Percentiles rank a stretch among this genome's conserved stretches.
phyloP scores from a whole-genome alignment of 352 stramenopile genomes.

The Phytophthora kernoviae region DNA sequence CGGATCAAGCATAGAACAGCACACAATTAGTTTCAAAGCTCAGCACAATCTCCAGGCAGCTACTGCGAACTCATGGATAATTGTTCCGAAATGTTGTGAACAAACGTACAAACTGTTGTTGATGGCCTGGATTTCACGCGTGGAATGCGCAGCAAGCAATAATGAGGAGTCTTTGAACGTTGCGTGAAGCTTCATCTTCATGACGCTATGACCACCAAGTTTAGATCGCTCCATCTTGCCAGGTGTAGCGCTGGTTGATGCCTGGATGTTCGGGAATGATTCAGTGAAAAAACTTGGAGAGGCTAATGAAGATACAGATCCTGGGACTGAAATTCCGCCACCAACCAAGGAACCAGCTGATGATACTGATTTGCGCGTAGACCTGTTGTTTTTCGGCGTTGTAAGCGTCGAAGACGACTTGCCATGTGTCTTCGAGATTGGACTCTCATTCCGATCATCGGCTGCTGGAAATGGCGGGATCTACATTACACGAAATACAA shows the following conservation, averaged over 20 bases:
- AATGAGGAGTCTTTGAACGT: conserved; percentile 51
- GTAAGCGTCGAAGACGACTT: conserved; percentile 9
- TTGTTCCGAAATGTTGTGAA: neutral
- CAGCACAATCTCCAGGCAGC: neutral
- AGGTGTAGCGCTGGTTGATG: conserved; percentile 73
- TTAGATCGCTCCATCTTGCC: conserved; percentile 70
- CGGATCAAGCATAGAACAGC: conserved; percentile 4
- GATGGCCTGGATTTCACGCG: conserved; percentile 78
- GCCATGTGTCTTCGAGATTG: neutral
- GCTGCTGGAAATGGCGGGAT: conserved; percentile 63
- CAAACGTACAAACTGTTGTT: conserved; percentile 78
- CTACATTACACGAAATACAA: conserved; percentile 29
- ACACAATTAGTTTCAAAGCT: conserved; percentile 1
- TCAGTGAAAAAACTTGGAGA: conserved; percentile 39
- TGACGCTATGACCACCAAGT: conserved; percentile 61
- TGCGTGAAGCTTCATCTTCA: conserved; percentile 81
- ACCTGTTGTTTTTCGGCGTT: conserved; percentile 15
- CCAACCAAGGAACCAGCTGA: conserved; percentile 25
- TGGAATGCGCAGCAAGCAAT: conserved; percentile 38
- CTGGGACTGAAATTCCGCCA: conserved; percentile 37
- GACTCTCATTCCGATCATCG: conserved; percentile 8
- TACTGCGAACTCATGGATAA: neutral
- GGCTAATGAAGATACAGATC: conserved; percentile 29
- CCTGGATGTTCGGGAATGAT: conserved; percentile 83
- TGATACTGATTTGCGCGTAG: conserved; percentile 8